Conservation (phyloP, 495 filamentous ascomycete species). For the Parathielavia hyrcaniae region DNA sequence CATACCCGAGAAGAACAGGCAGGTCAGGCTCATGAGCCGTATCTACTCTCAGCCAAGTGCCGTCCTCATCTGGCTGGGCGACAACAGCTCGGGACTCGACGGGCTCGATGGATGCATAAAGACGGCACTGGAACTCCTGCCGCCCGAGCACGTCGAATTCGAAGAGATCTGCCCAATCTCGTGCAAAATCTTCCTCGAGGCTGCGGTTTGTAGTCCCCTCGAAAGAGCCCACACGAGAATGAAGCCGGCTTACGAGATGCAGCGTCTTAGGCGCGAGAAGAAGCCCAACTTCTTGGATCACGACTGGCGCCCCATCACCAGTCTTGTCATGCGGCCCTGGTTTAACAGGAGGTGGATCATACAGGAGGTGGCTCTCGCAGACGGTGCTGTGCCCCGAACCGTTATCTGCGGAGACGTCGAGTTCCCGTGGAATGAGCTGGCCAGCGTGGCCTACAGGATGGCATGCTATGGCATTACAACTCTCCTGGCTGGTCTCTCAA, state of each 20-base stretch:
- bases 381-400: constrained; percentile 10
- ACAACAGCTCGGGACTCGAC: constrained; percentile 6
- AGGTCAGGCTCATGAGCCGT: constrained; percentile 34
- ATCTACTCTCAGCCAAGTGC: constrained; percentile 32
- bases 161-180: neutral
- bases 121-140: constrained; percentile 8
- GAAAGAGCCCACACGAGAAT: neutral
- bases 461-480: constrained; percentile 17
- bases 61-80: constrained; percentile 35
- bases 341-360: constrained; percentile 30
- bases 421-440: constrained; percentile 24
- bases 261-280: constrained; percentile 7
- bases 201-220: neutral
- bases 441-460: constrained; percentile 15
- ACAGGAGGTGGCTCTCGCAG: constrained; percentile 26
- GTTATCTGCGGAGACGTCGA: constrained; percentile 18
- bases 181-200: neutral
- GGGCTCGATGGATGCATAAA: constrained; percentile 15
- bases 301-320: constrained; percentile 19
- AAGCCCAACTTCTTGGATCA: constrained; percentile 21
- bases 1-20: constrained; percentile 27
- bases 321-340: constrained; percentile 24
- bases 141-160: constrained; percentile 5
- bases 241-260: neutral
- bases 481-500: constrained; percentile 4